These are phyloP conservation scores for Termitomyces heimii DNA, from an alignment of 768 basidiomycete species.

Conservation along the genomic window DNA sequence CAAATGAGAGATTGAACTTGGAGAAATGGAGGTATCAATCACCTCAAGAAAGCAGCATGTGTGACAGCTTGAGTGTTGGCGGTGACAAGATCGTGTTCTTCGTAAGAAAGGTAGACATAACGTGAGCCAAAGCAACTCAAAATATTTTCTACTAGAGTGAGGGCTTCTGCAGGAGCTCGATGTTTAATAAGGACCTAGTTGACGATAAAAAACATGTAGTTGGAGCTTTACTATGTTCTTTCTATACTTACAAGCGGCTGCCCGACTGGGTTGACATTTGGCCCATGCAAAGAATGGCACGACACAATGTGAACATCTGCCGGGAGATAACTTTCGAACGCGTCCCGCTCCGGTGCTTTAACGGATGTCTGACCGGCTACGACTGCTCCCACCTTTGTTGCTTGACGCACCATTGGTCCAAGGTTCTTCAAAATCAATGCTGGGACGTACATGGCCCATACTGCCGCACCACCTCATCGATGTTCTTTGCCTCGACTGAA, in stretches of 20 bases:
- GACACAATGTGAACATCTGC: constrained; percentile 85
- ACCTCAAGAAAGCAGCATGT: constrained; percentile 96
- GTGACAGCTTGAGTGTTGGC: constrained; percentile 99
- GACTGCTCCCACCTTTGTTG: constrained; percentile 87
- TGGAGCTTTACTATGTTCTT: neutral
- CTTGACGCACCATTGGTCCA: constrained; percentile 31
- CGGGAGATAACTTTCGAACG: constrained; percentile 88
- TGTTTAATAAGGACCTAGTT: constrained; percentile 83
- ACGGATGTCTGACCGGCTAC: constrained; percentile 97
- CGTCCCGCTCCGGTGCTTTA: constrained; percentile 86
- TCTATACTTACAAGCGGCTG: constrained; percentile 76
- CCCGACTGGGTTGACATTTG: constrained; percentile 78
- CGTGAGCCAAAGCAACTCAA: constrained; percentile 76
- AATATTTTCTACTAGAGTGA: constrained; percentile 76
- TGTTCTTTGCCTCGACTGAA: constrained; percentile 88
- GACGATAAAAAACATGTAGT: neutral
- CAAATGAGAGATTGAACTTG: neutral
- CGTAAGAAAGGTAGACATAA: constrained; percentile 91
- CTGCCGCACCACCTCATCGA: constrained; percentile 74
- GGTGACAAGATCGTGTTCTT: constrained; percentile 93
- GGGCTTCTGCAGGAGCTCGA: constrained; percentile 67
- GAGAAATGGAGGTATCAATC: constrained; percentile 9
- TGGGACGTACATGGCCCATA: constrained; percentile 82
- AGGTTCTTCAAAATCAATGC: neutral
- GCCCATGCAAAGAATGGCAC: constrained; percentile 92